These are phyloP conservation scores for Inga leiocalycina DNA, from an alignment of 306 rosid genomes.

Conservation along the genomic window DNA sequence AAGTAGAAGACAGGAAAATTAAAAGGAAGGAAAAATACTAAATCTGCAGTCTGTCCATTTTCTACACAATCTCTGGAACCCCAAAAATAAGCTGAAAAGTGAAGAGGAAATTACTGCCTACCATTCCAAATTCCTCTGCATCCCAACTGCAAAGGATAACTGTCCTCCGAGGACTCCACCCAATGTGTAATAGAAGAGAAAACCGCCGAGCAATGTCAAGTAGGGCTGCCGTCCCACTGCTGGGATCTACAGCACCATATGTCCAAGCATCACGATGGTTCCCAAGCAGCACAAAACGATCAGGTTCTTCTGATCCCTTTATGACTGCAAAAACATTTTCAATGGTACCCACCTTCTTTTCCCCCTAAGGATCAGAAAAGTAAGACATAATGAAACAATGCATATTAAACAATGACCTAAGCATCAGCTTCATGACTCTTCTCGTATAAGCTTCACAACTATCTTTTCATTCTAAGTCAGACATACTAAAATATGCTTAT, in stretches of 20 bases:
- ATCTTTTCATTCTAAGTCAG: neutral
- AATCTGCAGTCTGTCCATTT: constrained; percentile 1
- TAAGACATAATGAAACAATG: neutral
- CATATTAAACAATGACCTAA: constrained; percentile 16
- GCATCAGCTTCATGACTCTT: neutral
- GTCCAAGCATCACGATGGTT: constrained; percentile 99
- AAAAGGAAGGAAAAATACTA: neutral
- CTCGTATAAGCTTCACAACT: neutral
- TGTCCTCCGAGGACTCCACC: constrained; percentile 87
- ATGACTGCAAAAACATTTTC: constrained; percentile 81
- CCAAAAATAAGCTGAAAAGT: neutral
- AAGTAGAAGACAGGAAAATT: neutral
- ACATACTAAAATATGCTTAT: neutral
- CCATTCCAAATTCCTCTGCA: constrained; percentile 64
- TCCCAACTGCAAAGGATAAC: constrained; percentile 60
- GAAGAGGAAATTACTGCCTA: constrained; percentile 30
- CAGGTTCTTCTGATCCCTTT: constrained; percentile 84
- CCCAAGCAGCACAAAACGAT: constrained; percentile 89
- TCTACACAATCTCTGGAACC: neutral
- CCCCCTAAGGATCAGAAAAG: constrained; percentile 61
- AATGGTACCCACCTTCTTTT: constrained; percentile 67
- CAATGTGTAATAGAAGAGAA: constrained; percentile 52
- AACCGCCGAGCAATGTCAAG: constrained; percentile 92
- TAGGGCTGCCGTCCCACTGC: constrained; percentile 92
- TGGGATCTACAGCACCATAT: constrained; percentile 94